Conservation (phyloP, 352 stramenopile genomes). For the Pythium volutum region DNA sequence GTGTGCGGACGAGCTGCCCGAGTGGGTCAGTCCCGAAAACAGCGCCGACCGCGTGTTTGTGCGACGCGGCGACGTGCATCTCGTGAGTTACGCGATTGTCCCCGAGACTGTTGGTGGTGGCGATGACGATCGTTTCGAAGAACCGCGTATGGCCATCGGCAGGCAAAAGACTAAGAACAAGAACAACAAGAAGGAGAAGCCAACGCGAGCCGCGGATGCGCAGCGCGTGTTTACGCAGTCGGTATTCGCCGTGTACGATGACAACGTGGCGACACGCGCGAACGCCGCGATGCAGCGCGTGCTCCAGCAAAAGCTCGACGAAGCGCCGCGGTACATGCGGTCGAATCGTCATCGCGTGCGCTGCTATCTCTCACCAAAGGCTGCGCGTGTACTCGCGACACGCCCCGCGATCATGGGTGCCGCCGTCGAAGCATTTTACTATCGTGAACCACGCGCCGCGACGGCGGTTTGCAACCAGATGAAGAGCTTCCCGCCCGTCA, state of each 20-base stretch:
- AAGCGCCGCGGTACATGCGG: constrained; percentile 19
- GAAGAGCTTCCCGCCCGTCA: constrained; percentile 36
- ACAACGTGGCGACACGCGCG: constrained; percentile 13
- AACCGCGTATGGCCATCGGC: background rate
- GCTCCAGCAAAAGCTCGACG: constrained; percentile 19
- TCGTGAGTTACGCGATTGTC: constrained; percentile 13
- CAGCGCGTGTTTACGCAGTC: constrained; percentile 5
- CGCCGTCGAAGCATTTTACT: constrained; percentile 42
- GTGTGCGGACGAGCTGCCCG: constrained; percentile 37
- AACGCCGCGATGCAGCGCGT: constrained; percentile 20
- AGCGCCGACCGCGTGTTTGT: constrained; percentile 30
- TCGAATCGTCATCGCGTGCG: constrained; percentile 30
- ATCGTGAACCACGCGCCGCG: constrained; percentile 35
- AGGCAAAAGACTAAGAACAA: background rate
- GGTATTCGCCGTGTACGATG: constrained; percentile 8
- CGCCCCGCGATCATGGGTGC: constrained; percentile 23
- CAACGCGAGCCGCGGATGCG: too few species aligned
- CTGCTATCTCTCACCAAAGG: constrained; percentile 24
- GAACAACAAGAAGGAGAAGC: background rate
- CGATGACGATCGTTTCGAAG: background rate
- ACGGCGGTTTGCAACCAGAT: constrained; percentile 53
- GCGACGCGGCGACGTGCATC: constrained; percentile 16
- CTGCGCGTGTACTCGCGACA: constrained; percentile 16
- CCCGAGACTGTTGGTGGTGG: constrained; percentile 1
- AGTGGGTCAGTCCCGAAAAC: constrained; percentile 43